These are phyloP conservation scores for Phytophthora meadii DNA, from an alignment of 352 stramenopile genomes.

Conservation along the genomic window DNA sequence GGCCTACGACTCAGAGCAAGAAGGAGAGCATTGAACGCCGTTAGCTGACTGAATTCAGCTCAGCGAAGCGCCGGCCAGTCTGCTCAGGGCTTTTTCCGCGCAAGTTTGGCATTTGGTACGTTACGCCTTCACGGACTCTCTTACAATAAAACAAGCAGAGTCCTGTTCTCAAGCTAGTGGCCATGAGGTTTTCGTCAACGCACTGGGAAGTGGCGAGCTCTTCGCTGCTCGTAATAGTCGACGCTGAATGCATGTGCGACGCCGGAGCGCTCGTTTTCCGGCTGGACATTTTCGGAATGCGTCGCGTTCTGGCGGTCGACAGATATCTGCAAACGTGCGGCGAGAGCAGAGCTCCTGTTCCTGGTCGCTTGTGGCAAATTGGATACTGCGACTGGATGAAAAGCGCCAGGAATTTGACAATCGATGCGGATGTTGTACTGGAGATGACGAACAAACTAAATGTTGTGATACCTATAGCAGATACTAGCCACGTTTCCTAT, in stretches of 20 bases:
- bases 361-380: background rate
- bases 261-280: too few relatives aligned
- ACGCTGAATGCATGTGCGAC: background rate
- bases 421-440: background rate
- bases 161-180: too few relatives aligned
- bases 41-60: constrained; percentile 11
- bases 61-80: constrained; percentile 11
- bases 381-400: constrained; percentile 1
- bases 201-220: constrained; percentile 13
- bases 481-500: too few relatives aligned
- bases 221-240: background rate
- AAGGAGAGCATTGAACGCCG: constrained; percentile 6
- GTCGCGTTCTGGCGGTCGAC: too few relatives aligned
- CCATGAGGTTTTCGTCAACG: constrained; percentile 9
- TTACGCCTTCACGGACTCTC: background rate
- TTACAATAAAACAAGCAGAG: background rate
- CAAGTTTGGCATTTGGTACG: constrained; percentile 1
- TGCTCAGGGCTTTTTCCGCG: constrained; percentile 16
- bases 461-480: too few relatives aligned
- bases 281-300: too few relatives aligned
- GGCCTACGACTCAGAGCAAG: background rate
- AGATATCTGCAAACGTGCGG: constrained; percentile 5
- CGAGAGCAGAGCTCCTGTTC: background rate
- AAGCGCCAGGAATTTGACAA: background rate
- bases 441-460: constrained; percentile 6